Conservation (phyloP, 495 filamentous ascomycete genomes). For the Lasiosphaeria ovina region DNA sequence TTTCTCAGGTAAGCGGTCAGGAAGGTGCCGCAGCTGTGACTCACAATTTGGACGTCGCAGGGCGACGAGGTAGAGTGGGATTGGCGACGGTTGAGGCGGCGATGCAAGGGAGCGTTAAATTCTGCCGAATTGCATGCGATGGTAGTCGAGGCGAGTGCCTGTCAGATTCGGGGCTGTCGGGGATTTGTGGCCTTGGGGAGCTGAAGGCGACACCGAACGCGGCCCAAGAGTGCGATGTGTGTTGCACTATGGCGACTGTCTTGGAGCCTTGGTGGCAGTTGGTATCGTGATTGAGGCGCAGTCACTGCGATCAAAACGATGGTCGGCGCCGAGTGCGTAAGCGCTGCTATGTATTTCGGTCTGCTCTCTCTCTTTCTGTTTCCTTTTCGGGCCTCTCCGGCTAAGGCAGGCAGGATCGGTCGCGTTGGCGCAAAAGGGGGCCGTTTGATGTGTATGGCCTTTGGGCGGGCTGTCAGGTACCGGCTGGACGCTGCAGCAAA, state of each 20-base stretch:
- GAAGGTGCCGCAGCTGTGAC: slow-evolving; percentile 37
- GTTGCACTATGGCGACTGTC: slow-evolving; percentile 12
- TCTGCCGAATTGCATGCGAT: slow-evolving; percentile 38
- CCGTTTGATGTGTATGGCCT: neutral
- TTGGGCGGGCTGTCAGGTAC: neutral
- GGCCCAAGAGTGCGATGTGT: slow-evolving; percentile 1
- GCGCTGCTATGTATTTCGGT: neutral
- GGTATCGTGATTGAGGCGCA: slow-evolving; percentile 22
- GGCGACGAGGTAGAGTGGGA: slow-evolving; percentile 27
- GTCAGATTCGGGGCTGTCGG: slow-evolving; percentile 14
- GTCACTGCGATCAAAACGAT: slow-evolving; percentile 12
- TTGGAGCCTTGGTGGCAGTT: slow-evolving; percentile 1
- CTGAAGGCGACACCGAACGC: slow-evolving; percentile 25
- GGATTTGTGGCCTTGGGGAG: slow-evolving; percentile 17
- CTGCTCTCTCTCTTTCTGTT: neutral
- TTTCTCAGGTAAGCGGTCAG: slow-evolving; percentile 21
- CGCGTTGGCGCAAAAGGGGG: neutral
- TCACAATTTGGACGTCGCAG: slow-evolving; percentile 38
- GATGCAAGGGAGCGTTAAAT: slow-evolving; percentile 34
- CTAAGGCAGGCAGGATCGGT: slow-evolving; percentile 4
- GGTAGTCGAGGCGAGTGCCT: slow-evolving; percentile 16
- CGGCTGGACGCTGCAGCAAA: neutral
- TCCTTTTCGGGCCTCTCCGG: slow-evolving; percentile 1
- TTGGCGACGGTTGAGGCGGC: slow-evolving; percentile 36
- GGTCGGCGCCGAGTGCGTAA: slow-evolving; percentile 17